Conservation (phyloP, 2,329 filamentous ascomycete genomes). For the Podosphaera xanthii region DNA sequence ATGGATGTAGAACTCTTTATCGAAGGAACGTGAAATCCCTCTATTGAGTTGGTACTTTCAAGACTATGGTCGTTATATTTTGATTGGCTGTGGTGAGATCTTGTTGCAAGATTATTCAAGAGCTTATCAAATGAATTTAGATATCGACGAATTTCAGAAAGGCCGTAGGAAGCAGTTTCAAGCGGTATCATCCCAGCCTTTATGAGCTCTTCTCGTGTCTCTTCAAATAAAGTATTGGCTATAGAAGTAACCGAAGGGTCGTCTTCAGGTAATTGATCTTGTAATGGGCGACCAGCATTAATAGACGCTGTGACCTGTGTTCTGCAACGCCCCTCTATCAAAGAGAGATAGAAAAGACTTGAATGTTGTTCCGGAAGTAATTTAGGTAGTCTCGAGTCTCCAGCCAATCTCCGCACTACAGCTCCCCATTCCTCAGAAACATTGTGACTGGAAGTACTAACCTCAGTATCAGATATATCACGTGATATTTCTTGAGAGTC, state of each 20-base stretch:
- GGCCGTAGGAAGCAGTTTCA: conserved; percentile 5
- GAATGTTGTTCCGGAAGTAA: conserved; percentile 9
- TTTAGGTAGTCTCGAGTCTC: conserved; percentile 5
- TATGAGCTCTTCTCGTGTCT: conserved; percentile 8
- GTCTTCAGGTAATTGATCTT: conserved; percentile 9
- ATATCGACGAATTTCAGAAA: conserved; percentile 8
- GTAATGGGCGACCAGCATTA: conserved; percentile 8
- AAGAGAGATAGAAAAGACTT: conserved; percentile 12
- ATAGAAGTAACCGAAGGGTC: conserved; percentile 10
- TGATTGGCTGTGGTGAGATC: not conserved
- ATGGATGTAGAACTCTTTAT: not conserved
- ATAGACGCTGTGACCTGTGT: conserved; percentile 10
- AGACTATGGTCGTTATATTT: not conserved
- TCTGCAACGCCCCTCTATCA: conserved; percentile 14
- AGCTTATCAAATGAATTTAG: conserved; percentile 10
- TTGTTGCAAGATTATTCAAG: conserved; percentile 9
- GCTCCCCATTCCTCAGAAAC: not conserved
- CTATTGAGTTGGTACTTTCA: no score
- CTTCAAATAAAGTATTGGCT: conserved; percentile 9
- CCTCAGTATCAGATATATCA: conserved; percentile 1
- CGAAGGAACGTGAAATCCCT: not conserved
- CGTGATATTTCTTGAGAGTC: conserved; percentile 1
- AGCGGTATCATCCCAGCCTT: conserved; percentile 12
- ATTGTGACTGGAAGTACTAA: not conserved
- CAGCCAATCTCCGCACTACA: conserved; percentile 3